Evolutionary conservation across 768 basidiomycete species (phyloP).

Genomic region (Termitomyces titanicus): DNA sequence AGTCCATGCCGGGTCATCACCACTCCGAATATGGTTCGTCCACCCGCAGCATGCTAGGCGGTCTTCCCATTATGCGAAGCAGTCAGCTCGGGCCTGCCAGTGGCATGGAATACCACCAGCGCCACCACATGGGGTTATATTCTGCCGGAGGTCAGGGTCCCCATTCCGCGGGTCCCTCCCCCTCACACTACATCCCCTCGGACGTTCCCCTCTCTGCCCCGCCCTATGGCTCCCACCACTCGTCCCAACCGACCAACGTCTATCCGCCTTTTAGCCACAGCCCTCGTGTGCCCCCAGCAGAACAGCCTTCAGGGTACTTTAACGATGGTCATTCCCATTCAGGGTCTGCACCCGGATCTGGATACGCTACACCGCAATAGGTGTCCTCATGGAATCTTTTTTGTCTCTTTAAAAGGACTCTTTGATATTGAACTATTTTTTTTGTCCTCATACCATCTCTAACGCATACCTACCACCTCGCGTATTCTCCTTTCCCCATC

Average conservation of each 20-base stretch:
- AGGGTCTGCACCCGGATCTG: constrained; percentile 40
- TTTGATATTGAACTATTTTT: constrained; percentile 2
- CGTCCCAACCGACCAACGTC: constrained; percentile 26
- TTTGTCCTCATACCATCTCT: background rate
- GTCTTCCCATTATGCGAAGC: constrained; percentile 34
- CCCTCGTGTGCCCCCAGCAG: constrained; percentile 29
- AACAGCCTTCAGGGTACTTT: constrained; percentile 29
- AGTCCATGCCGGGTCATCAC: constrained; percentile 47
- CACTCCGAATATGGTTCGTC: constrained; percentile 39
- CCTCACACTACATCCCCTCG: constrained; percentile 27
- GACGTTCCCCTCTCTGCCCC: constrained; percentile 53
- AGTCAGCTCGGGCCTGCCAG: constrained; percentile 31
- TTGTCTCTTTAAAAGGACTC: constrained; percentile 4
- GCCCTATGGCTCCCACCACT: constrained; percentile 34
- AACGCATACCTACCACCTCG: background rate
- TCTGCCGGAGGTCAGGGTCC: constrained; percentile 32
- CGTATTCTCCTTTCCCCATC: background rate
- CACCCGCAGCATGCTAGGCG: constrained; percentile 45
- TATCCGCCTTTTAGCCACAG: constrained; percentile 35
- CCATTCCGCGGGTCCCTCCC: constrained; percentile 37
- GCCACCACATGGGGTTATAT: constrained; percentile 34
- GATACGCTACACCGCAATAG: constrained; percentile 44
- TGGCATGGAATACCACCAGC: constrained; percentile 35
- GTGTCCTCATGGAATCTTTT: background rate
- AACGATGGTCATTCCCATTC: constrained; percentile 35